Base-by-base conservation (phyloP, 805 yeast species). In the Debaryomyces hansenii region DNA sequence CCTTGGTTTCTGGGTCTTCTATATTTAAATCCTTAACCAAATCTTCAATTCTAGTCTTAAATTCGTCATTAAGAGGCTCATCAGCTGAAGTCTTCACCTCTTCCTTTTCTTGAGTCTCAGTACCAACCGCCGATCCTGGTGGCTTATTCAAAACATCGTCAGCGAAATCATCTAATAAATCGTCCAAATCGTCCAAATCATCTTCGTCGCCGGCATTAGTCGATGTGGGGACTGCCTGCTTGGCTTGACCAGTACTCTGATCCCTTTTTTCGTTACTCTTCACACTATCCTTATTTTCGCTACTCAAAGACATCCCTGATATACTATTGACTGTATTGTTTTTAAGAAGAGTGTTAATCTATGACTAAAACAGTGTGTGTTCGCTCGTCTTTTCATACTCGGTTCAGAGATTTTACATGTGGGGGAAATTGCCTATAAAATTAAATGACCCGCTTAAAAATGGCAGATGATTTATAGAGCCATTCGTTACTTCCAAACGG, bases 161-260 rank as follows among this genome's bases (percentile, higher is more conserved):
- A 36, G 85, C 88, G 60, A 87, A 87, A 51, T 90, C 97, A 59
- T 90, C 96, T 42, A 92, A 72, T 49, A 89, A 74, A 57, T 89
- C 96, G 54, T 88, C 96, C 51, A 88, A 75, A 54, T 88, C 95
- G 57, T 84, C 89, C 42, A 81, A 69, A 43, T 82, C 87, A 47
- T 84, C 77, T 10, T 66, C 74, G 32, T 55, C 60, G 20, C 38
- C 38, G 5, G 9, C 38, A 31, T 14, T 14, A 31, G 34, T 31
- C 2, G 16, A n/a, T 31, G 14, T 31, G 16, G 34, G 34, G 4
- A 12, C 16, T 12, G 34, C 10, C 16, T 31, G 7, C 8, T 14
- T 31, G 7, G 14, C 14, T n/a, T 12, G 16, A n/a, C 12, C 16
- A 3, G 14, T 12, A n/a, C 4, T 6, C 16, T 31, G 34, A 6